Conservation (phyloP, 192 early-diverging fungal species). For the Pilobolus umbonatus region DNA sequence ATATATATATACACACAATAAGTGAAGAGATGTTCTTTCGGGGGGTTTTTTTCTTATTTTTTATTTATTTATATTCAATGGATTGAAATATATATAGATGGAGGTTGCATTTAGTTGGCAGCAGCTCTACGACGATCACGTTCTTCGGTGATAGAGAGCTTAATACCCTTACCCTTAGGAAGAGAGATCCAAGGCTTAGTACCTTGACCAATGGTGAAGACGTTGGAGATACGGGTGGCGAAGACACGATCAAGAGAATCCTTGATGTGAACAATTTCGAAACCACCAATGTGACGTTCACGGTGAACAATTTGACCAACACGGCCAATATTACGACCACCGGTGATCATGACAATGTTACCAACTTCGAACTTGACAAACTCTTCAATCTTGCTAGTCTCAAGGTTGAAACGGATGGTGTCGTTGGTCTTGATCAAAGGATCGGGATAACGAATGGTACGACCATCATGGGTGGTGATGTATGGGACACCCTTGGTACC, state of each 20-base stretch:
- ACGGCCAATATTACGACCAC: conserved; percentile 98
- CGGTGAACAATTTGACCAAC: conserved; percentile 94
- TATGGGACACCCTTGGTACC: conserved; percentile 95
- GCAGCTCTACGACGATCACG: conserved; percentile 84
- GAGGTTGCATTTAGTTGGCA: conserved; percentile 14
- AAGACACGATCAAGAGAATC: conserved; percentile 92
- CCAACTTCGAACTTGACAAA: conserved; percentile 98
- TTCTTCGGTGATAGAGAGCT: conserved; percentile 99
- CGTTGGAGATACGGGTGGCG: conserved; percentile 97
- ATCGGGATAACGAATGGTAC: conserved; percentile 99
- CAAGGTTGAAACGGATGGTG: conserved; percentile 95
- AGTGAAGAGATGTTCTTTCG: neutral
- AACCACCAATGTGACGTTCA: conserved; percentile 96
- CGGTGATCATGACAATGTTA: conserved; percentile 95
- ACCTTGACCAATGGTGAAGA: conserved; percentile 82
- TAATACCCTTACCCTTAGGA: conserved; percentile 99
- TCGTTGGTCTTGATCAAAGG: conserved; percentile 99
- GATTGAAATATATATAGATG: neutral
- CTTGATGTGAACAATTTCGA: conserved; percentile 99
- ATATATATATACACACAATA: too few relatives aligned
- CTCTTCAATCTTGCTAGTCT: conserved; percentile 86
- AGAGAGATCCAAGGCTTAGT: conserved; percentile 95
- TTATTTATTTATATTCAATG: neutral
- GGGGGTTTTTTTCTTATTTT: neutral
- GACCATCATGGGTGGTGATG: conserved; percentile 98